Base-by-base conservation (phyloP, 2,329 filamentous ascomycete genomes). In the Botryotinia globosa region DNA sequence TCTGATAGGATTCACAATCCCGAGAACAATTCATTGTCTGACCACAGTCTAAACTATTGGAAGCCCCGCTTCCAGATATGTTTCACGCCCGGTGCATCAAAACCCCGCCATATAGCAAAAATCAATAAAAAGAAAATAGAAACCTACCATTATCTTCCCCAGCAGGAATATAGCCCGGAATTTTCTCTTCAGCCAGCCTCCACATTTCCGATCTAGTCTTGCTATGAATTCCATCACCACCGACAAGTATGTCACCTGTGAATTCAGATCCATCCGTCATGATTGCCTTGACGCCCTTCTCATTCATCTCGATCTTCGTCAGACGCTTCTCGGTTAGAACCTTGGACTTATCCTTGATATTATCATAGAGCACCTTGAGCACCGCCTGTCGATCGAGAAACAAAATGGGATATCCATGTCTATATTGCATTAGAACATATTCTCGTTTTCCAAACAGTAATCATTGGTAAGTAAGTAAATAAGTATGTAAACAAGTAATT, bases 301-400 rank as follows among this genome's bases (percentile, higher is more conserved):
- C 62, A 12, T 29, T 64, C 37, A 67, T 37, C 3, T 72, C 69
- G n/a, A 75, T 42, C 25, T 70, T 70, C 39, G 16, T 20, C 22
- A 75, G 22, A 16, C 69, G 44, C 42, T 72, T 74, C 39, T 62
- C 54, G 6, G 65, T 72, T 20, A 73, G 10, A 25, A 75, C 45
- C 42, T 75, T 75, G 22, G 64, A 65, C 62, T 72, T 69, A 44
- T 75, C 69, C 10, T 18, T 42, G 10, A 75, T 44, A 29, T 72
- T 72, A 16, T 75, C 74, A 65, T 83, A 82, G 0, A 85, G 72
- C 0, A 79, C 72, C 59, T 81, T 74, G 0, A 85, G 69, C 0
- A 84, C 70, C 69, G 75, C 73, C 39, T 82, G 80, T 0, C 83
- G 78, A 71, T 84, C 82, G 6, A 84, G 75, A 44, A 75, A 75